Percentiles rank a stretch among this genome's conserved stretches.
Conservation (phyloP, 306 rosid species). For the Cajanus cajan region DNA sequence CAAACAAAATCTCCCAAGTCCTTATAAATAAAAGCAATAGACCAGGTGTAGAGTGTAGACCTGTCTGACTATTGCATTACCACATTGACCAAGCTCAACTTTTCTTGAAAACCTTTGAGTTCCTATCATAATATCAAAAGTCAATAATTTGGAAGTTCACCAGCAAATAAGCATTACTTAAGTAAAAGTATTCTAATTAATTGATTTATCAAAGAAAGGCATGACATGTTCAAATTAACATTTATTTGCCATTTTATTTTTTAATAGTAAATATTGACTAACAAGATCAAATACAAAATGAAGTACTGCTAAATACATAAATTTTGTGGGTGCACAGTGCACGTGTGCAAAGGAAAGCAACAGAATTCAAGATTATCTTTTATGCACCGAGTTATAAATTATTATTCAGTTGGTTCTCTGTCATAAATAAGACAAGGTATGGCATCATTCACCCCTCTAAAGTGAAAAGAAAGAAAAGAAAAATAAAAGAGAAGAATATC, state of each 20-base stretch:
- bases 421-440: background rate
- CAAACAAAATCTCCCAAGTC: background rate
- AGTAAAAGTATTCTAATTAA: background rate
- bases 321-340: background rate
- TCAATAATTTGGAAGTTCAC: background rate
- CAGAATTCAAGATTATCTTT: background rate
- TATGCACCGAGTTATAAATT: background rate
- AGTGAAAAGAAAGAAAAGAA: background rate
- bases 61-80: background rate
- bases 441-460: background rate
- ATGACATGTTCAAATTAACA: background rate
- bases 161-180: background rate
- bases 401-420: background rate
- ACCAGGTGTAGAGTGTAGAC: background rate
- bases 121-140: background rate
- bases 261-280: background rate
- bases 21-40: background rate
- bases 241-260: background rate
- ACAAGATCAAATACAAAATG: slow-evolving; percentile 1
- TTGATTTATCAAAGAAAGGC: background rate
- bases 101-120: background rate
- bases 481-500: background rate
- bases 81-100: slow-evolving; percentile 14
- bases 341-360: slow-evolving; percentile 8
- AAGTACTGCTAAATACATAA: background rate